A percentile compares a stretch with the other conserved stretches of the same genome.
Conservation (phyloP, 106 monocot genomes). For the Narthecium ossifragum region DNA sequence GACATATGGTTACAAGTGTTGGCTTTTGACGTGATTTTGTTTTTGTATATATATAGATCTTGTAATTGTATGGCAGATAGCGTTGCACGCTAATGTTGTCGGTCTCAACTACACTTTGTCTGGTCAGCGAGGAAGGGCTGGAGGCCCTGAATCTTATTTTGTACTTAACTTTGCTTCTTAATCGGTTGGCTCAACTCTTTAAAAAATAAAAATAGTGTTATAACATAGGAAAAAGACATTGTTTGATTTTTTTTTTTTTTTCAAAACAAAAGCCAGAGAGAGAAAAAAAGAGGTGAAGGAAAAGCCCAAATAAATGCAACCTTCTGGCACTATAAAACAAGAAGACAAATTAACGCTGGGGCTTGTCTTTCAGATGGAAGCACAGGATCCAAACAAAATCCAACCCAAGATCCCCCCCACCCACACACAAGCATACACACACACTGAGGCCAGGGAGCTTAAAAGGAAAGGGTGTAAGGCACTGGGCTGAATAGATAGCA, state of each 20-base stretch:
- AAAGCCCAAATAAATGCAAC: background rate
- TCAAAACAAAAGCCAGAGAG: background rate
- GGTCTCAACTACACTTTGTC: too few species aligned
- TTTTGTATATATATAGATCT: too few species aligned
- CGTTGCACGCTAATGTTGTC: too few species aligned
- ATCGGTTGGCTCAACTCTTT: too few species aligned
- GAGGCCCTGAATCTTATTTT: too few species aligned
- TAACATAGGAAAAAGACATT: background rate
- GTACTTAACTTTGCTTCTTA: too few species aligned
- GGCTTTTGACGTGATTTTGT: too few species aligned
- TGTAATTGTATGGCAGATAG: too few species aligned
- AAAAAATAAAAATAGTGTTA: background rate
- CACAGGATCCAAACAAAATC: constrained; percentile 41
- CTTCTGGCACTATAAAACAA: constrained; percentile 2
- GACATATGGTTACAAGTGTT: too few species aligned
- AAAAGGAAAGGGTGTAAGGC: constrained; percentile 17
- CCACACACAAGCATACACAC: too few species aligned
- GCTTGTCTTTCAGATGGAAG: constrained; percentile 21
- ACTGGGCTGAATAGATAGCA: constrained; percentile 22
- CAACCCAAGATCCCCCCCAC: constrained; percentile 10
- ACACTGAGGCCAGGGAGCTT: constrained; percentile 20
- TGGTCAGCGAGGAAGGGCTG: too few species aligned
- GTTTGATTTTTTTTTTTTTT: background rate
- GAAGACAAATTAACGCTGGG: constrained; percentile 10
- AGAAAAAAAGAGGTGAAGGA: background rate